Evolutionary conservation across 129 eudicot genomes (phyloP).

Genomic region (Centella asiatica): DNA sequence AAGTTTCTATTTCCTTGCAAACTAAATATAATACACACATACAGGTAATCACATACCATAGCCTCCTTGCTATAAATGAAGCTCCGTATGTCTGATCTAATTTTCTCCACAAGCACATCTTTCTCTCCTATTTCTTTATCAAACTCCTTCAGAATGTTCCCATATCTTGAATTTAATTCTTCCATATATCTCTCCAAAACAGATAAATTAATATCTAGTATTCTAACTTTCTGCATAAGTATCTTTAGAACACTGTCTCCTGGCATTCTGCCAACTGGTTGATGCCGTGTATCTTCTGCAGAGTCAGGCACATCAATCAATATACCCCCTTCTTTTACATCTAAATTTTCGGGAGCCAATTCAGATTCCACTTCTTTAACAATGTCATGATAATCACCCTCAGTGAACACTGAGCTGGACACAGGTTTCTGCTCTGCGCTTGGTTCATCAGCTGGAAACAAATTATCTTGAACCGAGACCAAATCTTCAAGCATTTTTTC

Average conservation of each 20-base stretch:
- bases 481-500: constrained; percentile 97
- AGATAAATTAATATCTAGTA: constrained; percentile 72
- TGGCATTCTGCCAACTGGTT: constrained; percentile 80
- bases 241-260: constrained; percentile 98
- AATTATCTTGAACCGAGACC: constrained; percentile 63
- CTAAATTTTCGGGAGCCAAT: constrained; percentile 23
- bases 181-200: constrained; percentile 83
- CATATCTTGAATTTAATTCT: constrained; percentile 75
- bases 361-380: constrained; percentile 32
- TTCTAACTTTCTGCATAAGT: constrained; percentile 89
- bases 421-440: constrained; percentile 29
- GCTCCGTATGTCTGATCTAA: constrained; percentile 52
- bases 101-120: constrained; percentile 52
- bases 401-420: constrained; percentile 15
- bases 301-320: constrained; percentile 56
- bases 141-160: constrained; percentile 67
- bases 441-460: constrained; percentile 32
- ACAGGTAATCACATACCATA: constrained; percentile 42
- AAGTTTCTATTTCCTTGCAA: background rate
- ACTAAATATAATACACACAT: background rate
- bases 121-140: constrained; percentile 63
- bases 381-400: constrained; percentile 22
- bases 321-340: constrained; percentile 32
- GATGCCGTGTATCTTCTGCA: constrained; percentile 60
- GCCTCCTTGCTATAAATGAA: constrained; percentile 59